These are phyloP conservation scores for Alternaria sp. DNA, from an alignment of 2,329 filamentous ascomycete genomes.

Conservation along the genomic window DNA sequence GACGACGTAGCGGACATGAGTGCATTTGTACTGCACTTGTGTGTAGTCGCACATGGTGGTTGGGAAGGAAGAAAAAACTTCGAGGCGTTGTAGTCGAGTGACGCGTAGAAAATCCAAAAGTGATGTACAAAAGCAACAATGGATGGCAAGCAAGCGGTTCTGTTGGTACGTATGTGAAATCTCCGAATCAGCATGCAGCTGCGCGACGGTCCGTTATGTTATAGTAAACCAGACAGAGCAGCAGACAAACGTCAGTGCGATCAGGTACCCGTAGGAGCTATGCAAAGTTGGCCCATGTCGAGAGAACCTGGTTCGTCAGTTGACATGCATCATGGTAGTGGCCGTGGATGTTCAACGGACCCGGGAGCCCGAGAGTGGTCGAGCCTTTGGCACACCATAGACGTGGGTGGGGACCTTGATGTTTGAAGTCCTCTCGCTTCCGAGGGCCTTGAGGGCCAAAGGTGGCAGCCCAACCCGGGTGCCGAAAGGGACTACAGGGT, in stretches of 20 bases:
- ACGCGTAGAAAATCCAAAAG: conserved; percentile 2
- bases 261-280: conserved; percentile 36
- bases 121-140: conserved; percentile 7
- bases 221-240: conserved; percentile 25
- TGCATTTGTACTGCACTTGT: conserved; percentile 65
- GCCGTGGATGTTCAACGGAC: conserved; percentile 32
- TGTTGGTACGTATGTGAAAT: conserved; percentile 18
- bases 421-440: conserved; percentile 36
- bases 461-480: conserved; percentile 29
- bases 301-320: conserved; percentile 24
- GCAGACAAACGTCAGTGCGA: conserved; percentile 28
- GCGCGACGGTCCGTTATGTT: conserved; percentile 32
- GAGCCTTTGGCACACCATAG: conserved; percentile 31
- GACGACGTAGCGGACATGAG: conserved; percentile 64
- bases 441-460: conserved; percentile 23
- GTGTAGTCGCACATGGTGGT: conserved; percentile 66
- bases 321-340: conserved; percentile 33
- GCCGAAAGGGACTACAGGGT: conserved; percentile 31
- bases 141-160: conserved; percentile 13
- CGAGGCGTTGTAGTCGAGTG: conserved; percentile 15
- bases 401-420: conserved; percentile 31
- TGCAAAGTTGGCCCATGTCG: conserved; percentile 29
- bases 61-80: conserved; percentile 17
- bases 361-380: conserved; percentile 32
- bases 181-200: conserved; percentile 27